Base-by-base conservation (phyloP, 2,329 filamentous ascomycete species). In the Claviceps sp. region DNA sequence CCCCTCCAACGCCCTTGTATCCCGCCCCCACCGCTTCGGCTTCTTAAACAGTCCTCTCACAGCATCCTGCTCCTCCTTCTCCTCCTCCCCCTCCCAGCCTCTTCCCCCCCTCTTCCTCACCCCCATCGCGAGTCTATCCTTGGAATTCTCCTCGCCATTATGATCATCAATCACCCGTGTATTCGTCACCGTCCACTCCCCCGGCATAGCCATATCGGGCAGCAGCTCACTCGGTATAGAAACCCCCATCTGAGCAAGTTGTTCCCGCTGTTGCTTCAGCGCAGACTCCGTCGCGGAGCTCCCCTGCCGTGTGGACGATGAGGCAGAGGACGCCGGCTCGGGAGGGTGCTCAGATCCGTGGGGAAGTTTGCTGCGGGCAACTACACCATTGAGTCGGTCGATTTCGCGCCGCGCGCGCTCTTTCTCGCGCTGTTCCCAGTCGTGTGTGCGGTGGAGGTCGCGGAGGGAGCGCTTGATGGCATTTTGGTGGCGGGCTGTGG, bases 381-480 rank as follows among this genome's bases (percentile, higher is more conserved):
- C 82, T 17, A 94, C 71, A 37, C 87, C 85, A 65, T 93, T 93
- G 47, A 98, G 73, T 19, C 93, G 77, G 51, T 89, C 88, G 45
- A 97, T 81, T 65, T 98, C 93, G 57, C 82, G 81, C 62, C 85
- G 87, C 2, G 89, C 91, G 39, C 82, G 77, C 52, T 94, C 85
- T 64, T 88, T 86, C 5, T 96, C 87, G 51, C 85, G 81, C 62
- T 87, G 81, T 57, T 90, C 81, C 51, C 81, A 80, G 61, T 95
- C 89, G 65, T 94, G 86, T 52, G 78, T 80, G 59, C 87, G 86
- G 70, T 97, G 90, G 7, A 98, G 77, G 56, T 94, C 86, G 58
- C 90, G 85, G 8, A 98, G 77, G 59, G 90, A 93, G 50, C 91
- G 87, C 70, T 95, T 94, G 55, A 97, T 80, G 57, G 80, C 84